Evolutionary conservation across 176 grass and related monocot species (phyloP), one percentile per base, ranked within the genome.

Genomic region (Microstegium vimineum): DNA sequence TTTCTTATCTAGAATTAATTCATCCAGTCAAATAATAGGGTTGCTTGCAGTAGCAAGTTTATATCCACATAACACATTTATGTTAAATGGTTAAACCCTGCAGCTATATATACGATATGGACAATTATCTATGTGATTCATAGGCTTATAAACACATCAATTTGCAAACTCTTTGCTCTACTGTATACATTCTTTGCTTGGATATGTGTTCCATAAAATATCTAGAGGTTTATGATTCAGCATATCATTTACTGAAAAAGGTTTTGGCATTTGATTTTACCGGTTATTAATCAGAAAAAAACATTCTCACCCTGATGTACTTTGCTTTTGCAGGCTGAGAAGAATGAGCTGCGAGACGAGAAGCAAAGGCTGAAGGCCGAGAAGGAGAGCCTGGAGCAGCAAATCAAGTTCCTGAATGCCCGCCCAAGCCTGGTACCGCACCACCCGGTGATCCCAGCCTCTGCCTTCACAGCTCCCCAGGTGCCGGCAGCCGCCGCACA

Each of bases 341-440:
- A 98, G 86, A 95, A 93, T 52, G 95, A 95, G 79, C 72, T 98
- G 54, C 89, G 90, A 31, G 95, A 98, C 18, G 95, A 98, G 86
- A 98, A 98, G 70, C 95, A 95, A 67, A 90, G 83, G 81, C 62
- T 93, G 43, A 98, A 98, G 84, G 95, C 89, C 37, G 92, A 98
- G 57, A 98, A 98, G 47, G 95, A 98, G 57, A 91, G 76, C 65
- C 79, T 98, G 61, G 95, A 95, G 82, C 95, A 95, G 79, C 92
- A 98, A 76, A 87, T 95, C 20, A 93, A 95, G 85, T 84, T 95
- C 56, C 43, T 93, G 38, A 95, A 84, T 84, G 79, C 95, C 12
- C 87, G 92, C 1, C 64, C 84, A 32, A 85, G 87, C 69, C 57
- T 82, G 1, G 67, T 89, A 35, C 76, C 90, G 10, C 92, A 89